These are phyloP conservation scores for Backusella macrospora DNA, from an alignment of 192 early-diverging fungal genomes.

Conservation along the genomic window DNA sequence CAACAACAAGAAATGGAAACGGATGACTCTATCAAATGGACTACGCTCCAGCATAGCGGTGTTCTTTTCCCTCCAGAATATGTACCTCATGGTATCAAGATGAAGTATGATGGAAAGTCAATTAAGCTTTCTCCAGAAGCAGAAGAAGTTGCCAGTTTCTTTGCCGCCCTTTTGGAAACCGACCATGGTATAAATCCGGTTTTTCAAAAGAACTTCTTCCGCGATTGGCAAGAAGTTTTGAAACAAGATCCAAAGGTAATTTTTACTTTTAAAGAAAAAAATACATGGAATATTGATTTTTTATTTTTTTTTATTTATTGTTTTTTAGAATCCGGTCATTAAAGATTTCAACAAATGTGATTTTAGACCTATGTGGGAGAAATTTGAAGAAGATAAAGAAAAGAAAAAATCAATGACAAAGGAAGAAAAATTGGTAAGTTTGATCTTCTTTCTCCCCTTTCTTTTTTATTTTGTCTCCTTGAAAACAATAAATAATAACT, in stretches of 20 bases:
- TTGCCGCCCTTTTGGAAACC: conserved; percentile 82
- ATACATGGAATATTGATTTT: background rate
- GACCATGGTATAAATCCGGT: conserved; percentile 81
- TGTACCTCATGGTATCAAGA: conserved; percentile 84
- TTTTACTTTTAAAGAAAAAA: background rate
- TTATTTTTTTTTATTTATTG: background rate
- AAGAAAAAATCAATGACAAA: conserved; percentile 85
- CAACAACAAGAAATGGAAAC: conserved; percentile 22
- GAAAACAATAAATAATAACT: background rate
- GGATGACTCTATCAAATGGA: conserved; percentile 81
- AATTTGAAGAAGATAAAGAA: conserved; percentile 77
- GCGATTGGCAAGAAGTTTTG: conserved; percentile 78
- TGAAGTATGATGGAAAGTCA: conserved; percentile 81
- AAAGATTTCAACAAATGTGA: conserved; percentile 84
- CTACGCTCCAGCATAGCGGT: conserved; percentile 83
- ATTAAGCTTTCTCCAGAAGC: conserved; percentile 70
- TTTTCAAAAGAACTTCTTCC: conserved; percentile 93
- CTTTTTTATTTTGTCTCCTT: background rate
- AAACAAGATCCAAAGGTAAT: conserved; percentile 61
- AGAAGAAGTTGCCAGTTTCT: conserved; percentile 96
- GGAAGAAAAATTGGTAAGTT: conserved; percentile 78
- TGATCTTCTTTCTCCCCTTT: background rate
- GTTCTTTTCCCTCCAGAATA: conserved; percentile 92
- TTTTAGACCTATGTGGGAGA: conserved; percentile 82
- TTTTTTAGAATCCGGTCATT: conserved; percentile 65